Evolutionary conservation across 2,329 filamentous ascomycete genomes (phyloP), one percentile per base, ranked within the genome.

Genomic region (Talaromyces sp.): DNA sequence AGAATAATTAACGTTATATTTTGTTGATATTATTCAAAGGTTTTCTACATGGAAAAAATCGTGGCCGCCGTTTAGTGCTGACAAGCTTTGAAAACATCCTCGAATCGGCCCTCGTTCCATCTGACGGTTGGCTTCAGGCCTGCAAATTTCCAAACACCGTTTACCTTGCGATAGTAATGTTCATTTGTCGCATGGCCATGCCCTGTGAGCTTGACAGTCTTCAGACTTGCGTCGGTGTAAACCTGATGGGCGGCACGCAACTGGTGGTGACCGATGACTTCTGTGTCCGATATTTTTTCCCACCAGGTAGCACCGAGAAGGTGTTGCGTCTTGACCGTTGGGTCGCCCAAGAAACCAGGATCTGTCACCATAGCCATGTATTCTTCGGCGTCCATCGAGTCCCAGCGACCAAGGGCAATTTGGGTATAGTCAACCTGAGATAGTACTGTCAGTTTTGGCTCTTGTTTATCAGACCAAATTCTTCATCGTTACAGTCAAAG

Each of bases 401-500:
- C 81, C 84, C 84, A 87, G 59, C 83, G 71, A 69, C 82, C 82
- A 71, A 84, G 79, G 57, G 85, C 80, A 72, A 87, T 84, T 46
- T 82, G 80, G 56, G 83, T 84, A 81, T 92, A 92, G 79, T 92
- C 89, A 68, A 91, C 82, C 81, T 88, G 72, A 14, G 17, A 19
- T 19, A 35, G 3, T 14, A 21, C 21, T 51, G n/a, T 55, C 29
- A 14, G 13, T 21, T 55, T 11, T 32, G 7, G 29, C 14, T 21
- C 46, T 17, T 27, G 51, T 59, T 27, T 63, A 58, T 19, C 32
- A 43, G 27, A 17, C 50, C 27, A 46, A 54, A 26, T 35, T 11
- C 29, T 41, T 6, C 9, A 31, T 35, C 51, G 54, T 49, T 64
- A 64, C 69, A 24, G 64, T 70, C 51, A 71, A 59, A 1, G 66